phyloP scores from a whole-genome alignment of 495 filamentous ascomycete species.

The Penicillium macrosclerotiorum region DNA sequence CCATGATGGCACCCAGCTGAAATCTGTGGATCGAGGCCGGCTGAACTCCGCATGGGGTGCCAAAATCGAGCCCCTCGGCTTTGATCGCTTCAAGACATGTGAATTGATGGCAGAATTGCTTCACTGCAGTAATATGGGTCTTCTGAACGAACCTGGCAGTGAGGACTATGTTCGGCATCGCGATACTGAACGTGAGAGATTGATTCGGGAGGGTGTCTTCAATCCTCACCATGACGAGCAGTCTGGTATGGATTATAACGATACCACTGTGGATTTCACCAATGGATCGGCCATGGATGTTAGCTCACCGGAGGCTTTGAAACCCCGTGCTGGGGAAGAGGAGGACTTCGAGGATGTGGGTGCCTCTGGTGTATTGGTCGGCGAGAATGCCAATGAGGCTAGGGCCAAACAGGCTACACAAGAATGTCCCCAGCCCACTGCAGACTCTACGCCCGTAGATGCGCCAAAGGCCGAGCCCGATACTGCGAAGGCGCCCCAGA shows the following conservation, averaged over 20 bases:
- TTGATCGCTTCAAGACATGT: slow-evolving; percentile 98
- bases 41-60: slow-evolving; percentile 83
- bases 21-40: slow-evolving; percentile 58
- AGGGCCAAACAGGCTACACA: background rate
- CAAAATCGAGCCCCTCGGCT: slow-evolving; percentile 91
- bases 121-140: slow-evolving; percentile 98
- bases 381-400: slow-evolving; percentile 56
- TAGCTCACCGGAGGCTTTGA: slow-evolving; percentile 43
- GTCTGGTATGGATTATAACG: slow-evolving; percentile 45
- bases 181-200: slow-evolving; percentile 75
- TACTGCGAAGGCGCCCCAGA: slow-evolving; percentile 1
- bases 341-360: slow-evolving; percentile 94
- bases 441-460: slow-evolving; percentile 16
- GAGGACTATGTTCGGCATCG: slow-evolving; percentile 81
- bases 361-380: slow-evolving; percentile 62
- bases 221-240: slow-evolving; percentile 35
- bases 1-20: slow-evolving; percentile 57
- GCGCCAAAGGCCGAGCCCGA: slow-evolving; percentile 14
- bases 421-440: background rate
- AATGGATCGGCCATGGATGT: slow-evolving; percentile 35
- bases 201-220: slow-evolving; percentile 66
- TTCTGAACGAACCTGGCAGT: slow-evolving; percentile 89
- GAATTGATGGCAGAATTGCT: slow-evolving; percentile 97
- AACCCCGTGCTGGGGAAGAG: slow-evolving; percentile 76
- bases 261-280: slow-evolving; percentile 46